Conservation (phyloP, 495 filamentous ascomycete species). For the Aspergillus biplanus region DNA sequence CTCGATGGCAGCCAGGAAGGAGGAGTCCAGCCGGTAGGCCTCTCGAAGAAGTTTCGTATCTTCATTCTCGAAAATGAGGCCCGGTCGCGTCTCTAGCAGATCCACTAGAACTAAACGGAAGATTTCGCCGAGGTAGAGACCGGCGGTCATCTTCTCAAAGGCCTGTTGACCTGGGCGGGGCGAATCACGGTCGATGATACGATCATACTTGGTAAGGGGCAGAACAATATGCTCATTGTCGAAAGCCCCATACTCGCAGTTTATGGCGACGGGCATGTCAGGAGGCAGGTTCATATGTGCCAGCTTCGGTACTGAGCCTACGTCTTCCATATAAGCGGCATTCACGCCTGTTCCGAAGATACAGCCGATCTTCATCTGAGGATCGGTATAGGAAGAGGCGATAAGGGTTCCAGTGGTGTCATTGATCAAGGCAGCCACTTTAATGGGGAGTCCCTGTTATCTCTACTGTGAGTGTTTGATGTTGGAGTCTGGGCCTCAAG, state of each 20-base stretch:
- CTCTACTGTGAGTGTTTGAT: slow-evolving; percentile 5
- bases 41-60: slow-evolving; percentile 77
- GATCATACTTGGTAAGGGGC: slow-evolving; percentile 81
- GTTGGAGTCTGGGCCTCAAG: background rate
- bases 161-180: slow-evolving; percentile 94
- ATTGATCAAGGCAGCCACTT: slow-evolving; percentile 91
- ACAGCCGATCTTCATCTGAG: slow-evolving; percentile 89
- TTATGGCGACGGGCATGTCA: slow-evolving; percentile 92
- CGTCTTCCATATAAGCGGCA: slow-evolving; percentile 96
- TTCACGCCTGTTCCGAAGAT: slow-evolving; percentile 99
- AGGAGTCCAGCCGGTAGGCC: slow-evolving; percentile 85
- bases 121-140: slow-evolving; percentile 92
- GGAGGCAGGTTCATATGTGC: slow-evolving; percentile 91
- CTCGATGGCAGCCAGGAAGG: slow-evolving; percentile 94
- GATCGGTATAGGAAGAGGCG: slow-evolving; percentile 92
- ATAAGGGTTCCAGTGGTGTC: slow-evolving; percentile 99
- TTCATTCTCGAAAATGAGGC: slow-evolving; percentile 81
- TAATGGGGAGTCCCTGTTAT: slow-evolving; percentile 81
- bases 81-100: slow-evolving; percentile 74
- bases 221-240: slow-evolving; percentile 95
- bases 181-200: slow-evolving; percentile 88
- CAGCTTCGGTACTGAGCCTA: slow-evolving; percentile 89
- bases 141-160: slow-evolving; percentile 98
- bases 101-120: slow-evolving; percentile 90
- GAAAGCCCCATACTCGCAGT: slow-evolving; percentile 99